Percentiles rank a stretch among this genome's conserved stretches.
Evolutionary conservation across 192 early-diverging fungal species (phyloP).

Genomic region (Geranomyces michiganensis): DNA sequence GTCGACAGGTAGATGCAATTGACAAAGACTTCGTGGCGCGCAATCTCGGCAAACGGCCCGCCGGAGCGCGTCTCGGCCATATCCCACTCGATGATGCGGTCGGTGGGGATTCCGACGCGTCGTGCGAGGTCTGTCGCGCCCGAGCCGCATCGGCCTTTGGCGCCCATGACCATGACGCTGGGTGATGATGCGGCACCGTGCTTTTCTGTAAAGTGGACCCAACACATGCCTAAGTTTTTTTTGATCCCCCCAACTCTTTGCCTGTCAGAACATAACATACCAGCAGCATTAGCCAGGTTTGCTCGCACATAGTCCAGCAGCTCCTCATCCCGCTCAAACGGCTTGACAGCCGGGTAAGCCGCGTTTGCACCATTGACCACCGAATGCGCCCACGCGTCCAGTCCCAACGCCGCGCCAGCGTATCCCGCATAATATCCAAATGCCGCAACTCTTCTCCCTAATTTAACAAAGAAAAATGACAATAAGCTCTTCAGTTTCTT

Average conservation of each 20-base stretch:
- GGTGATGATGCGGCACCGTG: slow-evolving; percentile 65
- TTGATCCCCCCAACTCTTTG: too few relatives aligned
- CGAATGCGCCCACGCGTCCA: slow-evolving; percentile 81
- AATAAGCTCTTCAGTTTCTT: too few relatives aligned
- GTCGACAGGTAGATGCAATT: slow-evolving; percentile 97
- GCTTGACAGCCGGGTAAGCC: slow-evolving; percentile 75
- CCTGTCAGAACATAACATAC: slow-evolving; percentile 2
- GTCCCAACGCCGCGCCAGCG: slow-evolving; percentile 88
- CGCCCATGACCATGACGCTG: slow-evolving; percentile 96
- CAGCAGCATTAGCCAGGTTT: slow-evolving; percentile 62
- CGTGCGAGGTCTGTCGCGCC: slow-evolving; percentile 85
- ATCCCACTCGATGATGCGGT: slow-evolving; percentile 93
- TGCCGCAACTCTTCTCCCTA: slow-evolving; percentile 83
- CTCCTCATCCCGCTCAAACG: slow-evolving; percentile 81
- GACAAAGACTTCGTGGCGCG: slow-evolving; percentile 90
- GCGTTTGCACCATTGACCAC: slow-evolving; percentile 38
- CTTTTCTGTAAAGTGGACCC: slow-evolving; percentile 36
- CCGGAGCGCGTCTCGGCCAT: slow-evolving; percentile 89
- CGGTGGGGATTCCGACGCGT: slow-evolving; percentile 80
- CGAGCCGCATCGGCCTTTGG: slow-evolving; percentile 90
- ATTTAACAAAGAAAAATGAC: slow-evolving; percentile 14
- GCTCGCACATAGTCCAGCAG: slow-evolving; percentile 74
- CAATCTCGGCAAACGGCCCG: slow-evolving; percentile 91
- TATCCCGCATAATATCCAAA: slow-evolving; percentile 98
- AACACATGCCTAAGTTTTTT: background rate